Percentiles rank a stretch among this genome's conserved stretches.
These are phyloP conservation scores for Sporisorium iseilematis-ciliati DNA, from an alignment of 1,284 basidiomycete genomes.

Conservation along the genomic window DNA sequence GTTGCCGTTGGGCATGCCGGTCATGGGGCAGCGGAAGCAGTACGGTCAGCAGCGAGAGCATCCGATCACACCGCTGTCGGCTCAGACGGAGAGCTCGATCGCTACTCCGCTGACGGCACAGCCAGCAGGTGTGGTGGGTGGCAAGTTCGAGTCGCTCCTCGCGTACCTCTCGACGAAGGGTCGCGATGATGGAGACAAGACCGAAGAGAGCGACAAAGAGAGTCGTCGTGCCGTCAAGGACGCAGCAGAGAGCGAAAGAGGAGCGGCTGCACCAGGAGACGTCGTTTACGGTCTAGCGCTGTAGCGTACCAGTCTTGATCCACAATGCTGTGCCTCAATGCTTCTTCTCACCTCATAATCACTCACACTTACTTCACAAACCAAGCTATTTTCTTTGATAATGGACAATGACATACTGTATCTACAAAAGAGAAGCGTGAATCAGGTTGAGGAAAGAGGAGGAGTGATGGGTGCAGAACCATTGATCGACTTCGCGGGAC, in stretches of 20 bases:
- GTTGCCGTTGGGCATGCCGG: not conserved
- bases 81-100: slow-evolving; percentile 4
- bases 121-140: slow-evolving; percentile 1
- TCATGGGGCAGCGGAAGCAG: not conserved
- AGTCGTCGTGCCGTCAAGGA: not conserved
- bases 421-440: not conserved
- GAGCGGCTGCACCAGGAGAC: not conserved
- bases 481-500: not conserved
- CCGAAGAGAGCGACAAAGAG: not conserved
- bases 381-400: too few relatives aligned
- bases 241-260: not conserved
- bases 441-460: slow-evolving; percentile 21
- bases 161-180: slow-evolving; percentile 18
- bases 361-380: not conserved
- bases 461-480: slow-evolving; percentile 30
- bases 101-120: slow-evolving; percentile 11
- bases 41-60: not conserved
- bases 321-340: not conserved
- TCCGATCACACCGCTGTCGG: slow-evolving; percentile 22
- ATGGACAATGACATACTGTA: not conserved
- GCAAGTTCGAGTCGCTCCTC: slow-evolving; percentile 26
- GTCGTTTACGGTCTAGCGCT: slow-evolving; percentile 18
- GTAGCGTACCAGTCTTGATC: not conserved
- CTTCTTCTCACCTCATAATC: not conserved
- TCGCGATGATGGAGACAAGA: not conserved